Base-by-base conservation (phyloP, 805 yeast genomes). In the Zygosaccharomyces pseudorouxii region DNA sequence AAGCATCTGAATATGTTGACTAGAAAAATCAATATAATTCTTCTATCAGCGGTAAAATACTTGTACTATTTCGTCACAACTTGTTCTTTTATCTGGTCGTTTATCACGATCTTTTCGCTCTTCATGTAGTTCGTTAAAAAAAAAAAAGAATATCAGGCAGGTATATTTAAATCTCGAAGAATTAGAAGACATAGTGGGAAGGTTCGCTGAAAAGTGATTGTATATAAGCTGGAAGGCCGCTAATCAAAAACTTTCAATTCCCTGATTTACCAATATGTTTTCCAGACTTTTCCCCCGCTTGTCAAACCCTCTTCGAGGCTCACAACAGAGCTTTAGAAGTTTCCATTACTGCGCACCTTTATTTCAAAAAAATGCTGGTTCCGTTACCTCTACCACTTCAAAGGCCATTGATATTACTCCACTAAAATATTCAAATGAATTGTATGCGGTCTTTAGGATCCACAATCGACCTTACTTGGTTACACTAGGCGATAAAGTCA, bases 391-490 rank as follows among this genome's bases (percentile, higher is more conserved):
- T 14, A 14, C 9, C 14, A 18, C 42, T 16, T 33, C 40, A 27
- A 12, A 31, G 2, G 16, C n/a, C 37, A 4, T 55, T 23, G 84
- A 81, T 59, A 67, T 81, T 46, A 68, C 80, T 0, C 82, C 88
- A 2, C 71, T 89, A 52, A 87, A 83, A 60, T 76, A 80, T 45
- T 81, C 84, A 47, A 78, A 79, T 51, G 79, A 79, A 53, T 69
- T 92, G 28, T 93, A 89, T 63, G 98, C 98, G 40, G 75, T 87
- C 7, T 77, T 92, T 55, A 81, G 80, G 57, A 78, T 93, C 33
- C 93, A 89, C 71, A 80, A 84, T 67, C 81, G 89, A 68, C 88
- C 93, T 38, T 89, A 87, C 62, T 72, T 93, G 52, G 93, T 93
- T 14, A 89, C 98, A 22, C 80, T 83, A 56, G 99, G 99, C 19